A percentile compares a stretch with the other conserved stretches of the same genome.
Conservation (phyloP, 441 rosid species). For the Populus hybrid region DNA sequence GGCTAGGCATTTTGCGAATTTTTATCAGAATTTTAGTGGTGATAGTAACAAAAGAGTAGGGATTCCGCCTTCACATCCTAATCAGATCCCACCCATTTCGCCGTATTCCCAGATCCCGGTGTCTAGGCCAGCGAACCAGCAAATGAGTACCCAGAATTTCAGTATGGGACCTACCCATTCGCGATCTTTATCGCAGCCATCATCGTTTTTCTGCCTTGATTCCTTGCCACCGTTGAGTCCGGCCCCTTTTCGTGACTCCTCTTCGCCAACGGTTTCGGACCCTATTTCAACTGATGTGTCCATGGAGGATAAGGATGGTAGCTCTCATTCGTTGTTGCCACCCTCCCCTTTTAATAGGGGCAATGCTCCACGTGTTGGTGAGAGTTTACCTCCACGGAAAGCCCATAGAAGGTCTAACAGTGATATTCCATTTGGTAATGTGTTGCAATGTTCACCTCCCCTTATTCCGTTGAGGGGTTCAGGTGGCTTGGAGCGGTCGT, state of each 20-base stretch:
- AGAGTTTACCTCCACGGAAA: slow-evolving; percentile 75
- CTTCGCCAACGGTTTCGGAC: slow-evolving; percentile 34
- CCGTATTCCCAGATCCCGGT: slow-evolving; percentile 82
- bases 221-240: slow-evolving; percentile 77
- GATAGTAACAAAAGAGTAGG: slow-evolving; percentile 57
- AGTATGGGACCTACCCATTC: slow-evolving; percentile 60
- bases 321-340: slow-evolving; percentile 57
- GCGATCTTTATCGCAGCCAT: slow-evolving; percentile 84
- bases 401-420: slow-evolving; percentile 85
- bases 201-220: slow-evolving; percentile 69
- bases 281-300: slow-evolving; percentile 49
- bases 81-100: slow-evolving; percentile 79
- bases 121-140: slow-evolving; percentile 50
- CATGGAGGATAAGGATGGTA: slow-evolving; percentile 63
- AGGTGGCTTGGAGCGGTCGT: slow-evolving; percentile 38
- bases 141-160: slow-evolving; percentile 44
- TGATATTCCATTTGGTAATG: slow-evolving; percentile 63
- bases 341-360: slow-evolving; percentile 56
- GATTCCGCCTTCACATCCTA: slow-evolving; percentile 83
- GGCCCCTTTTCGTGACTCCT: slow-evolving; percentile 52
- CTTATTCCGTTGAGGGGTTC: slow-evolving; percentile 45
- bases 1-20: slow-evolving; percentile 49
- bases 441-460: slow-evolving; percentile 52
- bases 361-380: slow-evolving; percentile 42
- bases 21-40: slow-evolving; percentile 37